Conservation (phyloP, 208 protist species). For the Vickermania ingenoplastis region DNA sequence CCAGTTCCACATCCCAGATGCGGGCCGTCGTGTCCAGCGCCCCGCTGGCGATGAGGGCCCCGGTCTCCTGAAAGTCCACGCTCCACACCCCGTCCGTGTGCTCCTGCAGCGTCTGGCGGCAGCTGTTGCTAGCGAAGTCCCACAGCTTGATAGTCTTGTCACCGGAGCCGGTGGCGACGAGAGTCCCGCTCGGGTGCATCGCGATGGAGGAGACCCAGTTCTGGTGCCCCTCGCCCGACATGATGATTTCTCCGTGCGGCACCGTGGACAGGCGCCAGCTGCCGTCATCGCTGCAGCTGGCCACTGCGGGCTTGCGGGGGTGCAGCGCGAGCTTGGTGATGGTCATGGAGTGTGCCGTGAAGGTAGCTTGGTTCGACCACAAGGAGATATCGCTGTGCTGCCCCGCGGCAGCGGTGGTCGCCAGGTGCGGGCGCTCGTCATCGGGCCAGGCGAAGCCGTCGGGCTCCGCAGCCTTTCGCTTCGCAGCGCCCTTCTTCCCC, state of each 20-base stretch:
- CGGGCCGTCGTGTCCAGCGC: constrained; percentile 92
- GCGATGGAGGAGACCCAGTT: constrained; percentile 87
- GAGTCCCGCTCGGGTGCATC: constrained; percentile 89
- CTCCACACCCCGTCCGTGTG: constrained; percentile 95
- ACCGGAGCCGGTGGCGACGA: constrained; percentile 91
- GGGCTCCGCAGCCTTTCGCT: background rate
- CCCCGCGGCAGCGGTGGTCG: background rate
- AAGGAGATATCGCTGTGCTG: constrained; percentile 16
- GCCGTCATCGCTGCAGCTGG: constrained; percentile 92
- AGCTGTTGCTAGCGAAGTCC: constrained; percentile 90
- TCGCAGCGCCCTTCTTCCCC: constrained; percentile 7
- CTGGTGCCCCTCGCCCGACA: constrained; percentile 91
- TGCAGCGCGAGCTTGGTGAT: constrained; percentile 87
- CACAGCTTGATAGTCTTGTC: constrained; percentile 96
- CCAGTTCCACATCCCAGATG: constrained; percentile 88
- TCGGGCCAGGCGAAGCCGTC: constrained; percentile 11
- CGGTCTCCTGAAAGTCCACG: constrained; percentile 90
- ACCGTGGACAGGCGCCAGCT: constrained; percentile 93
- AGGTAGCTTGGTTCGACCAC: constrained; percentile 58
- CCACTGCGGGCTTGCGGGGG: constrained; percentile 91
- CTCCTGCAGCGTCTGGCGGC: constrained; percentile 77
- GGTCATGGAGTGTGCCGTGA: constrained; percentile 82
- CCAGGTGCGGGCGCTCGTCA: constrained; percentile 37
- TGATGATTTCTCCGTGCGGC: constrained; percentile 89
- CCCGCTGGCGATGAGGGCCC: constrained; percentile 85